Evolutionary conservation across 2,329 filamentous ascomycete species (phyloP), one percentile per base, ranked within the genome.

Genomic region (Arthrobotrys musiformis): DNA sequence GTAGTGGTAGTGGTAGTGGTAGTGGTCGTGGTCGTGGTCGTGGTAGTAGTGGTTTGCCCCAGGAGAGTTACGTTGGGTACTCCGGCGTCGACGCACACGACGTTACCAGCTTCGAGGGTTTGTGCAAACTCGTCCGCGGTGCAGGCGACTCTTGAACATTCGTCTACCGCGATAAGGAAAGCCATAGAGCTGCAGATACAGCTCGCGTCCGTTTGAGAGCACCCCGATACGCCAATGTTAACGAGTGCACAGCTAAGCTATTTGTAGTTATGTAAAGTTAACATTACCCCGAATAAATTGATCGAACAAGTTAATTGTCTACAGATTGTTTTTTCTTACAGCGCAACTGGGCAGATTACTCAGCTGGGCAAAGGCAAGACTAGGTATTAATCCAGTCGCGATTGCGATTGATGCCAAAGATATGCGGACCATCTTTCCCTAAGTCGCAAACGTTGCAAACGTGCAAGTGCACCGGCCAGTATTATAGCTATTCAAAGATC

Each of bases 281-380:
- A 24, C 24, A 17, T 24, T 17, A 54, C n/a, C n/a, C n/a, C 28
- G 1, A 13, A 4, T 7, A 11, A 4, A 2, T 52, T 26, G 2
- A 15, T 11, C 17, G 13, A 8, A 1, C 17, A 52, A 17, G 19
- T 13, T 1, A 8, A 19, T 17, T 56, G 17, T 2, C 2, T 22
- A 9, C 2, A 24, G 22, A 11, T 24, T 3, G 24, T 46, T 33
- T 1, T 50, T 48, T 15, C 67, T 62, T 62, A 70, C 67, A 28
- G 67, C 67, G 19, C 67, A 70, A 19, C 54, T 70, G 17, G 67
- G 67, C 2, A 70, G 1, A 1, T 8, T 2, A 17, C 6, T 11
- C 9, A 70, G n/a, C 37, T 70, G 67, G 19, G 54, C 67, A 17
- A 52, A 22, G n/a, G 46, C 54, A 13, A 62, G 15, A 33, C 54